phyloP scores from a whole-genome alignment of 129 eudicot genomes.

The Dittrichia graveolens region DNA sequence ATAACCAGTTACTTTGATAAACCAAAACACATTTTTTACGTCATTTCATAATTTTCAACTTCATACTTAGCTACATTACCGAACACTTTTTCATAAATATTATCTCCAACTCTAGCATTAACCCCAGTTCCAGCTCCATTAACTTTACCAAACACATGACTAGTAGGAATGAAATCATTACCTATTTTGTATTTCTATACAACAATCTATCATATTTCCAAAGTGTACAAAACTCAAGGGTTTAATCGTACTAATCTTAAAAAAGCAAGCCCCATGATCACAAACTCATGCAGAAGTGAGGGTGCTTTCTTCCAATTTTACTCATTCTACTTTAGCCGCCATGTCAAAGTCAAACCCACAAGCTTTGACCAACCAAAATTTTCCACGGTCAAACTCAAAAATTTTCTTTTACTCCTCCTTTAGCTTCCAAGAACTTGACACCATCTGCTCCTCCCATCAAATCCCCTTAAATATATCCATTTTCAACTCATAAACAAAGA shows the following conservation, averaged over 20 bases:
- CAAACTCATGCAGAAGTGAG: background rate
- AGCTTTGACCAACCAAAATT: slow-evolving; percentile 56
- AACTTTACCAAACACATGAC: too few relatives aligned
- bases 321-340: slow-evolving; percentile 61
- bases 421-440: slow-evolving; percentile 50
- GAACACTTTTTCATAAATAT: too few relatives aligned
- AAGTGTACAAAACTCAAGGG: background rate
- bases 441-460: background rate
- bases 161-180: too few relatives aligned
- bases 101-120: too few relatives aligned
- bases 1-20: too few relatives aligned
- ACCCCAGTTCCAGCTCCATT: too few relatives aligned
- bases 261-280: background rate
- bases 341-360: slow-evolving; percentile 71
- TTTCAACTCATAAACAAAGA: slow-evolving; percentile 21
- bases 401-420: slow-evolving; percentile 13
- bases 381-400: slow-evolving; percentile 80
- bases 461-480: slow-evolving; percentile 29
- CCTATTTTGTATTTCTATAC: too few relatives aligned
- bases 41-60: too few relatives aligned
- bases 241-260: background rate
- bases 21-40: too few relatives aligned
- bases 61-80: too few relatives aligned
- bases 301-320: slow-evolving; percentile 17
- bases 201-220: too few relatives aligned